Evolutionary conservation across 2,329 filamentous ascomycete species (phyloP).

Genomic region (Monilinia fructigena): DNA sequence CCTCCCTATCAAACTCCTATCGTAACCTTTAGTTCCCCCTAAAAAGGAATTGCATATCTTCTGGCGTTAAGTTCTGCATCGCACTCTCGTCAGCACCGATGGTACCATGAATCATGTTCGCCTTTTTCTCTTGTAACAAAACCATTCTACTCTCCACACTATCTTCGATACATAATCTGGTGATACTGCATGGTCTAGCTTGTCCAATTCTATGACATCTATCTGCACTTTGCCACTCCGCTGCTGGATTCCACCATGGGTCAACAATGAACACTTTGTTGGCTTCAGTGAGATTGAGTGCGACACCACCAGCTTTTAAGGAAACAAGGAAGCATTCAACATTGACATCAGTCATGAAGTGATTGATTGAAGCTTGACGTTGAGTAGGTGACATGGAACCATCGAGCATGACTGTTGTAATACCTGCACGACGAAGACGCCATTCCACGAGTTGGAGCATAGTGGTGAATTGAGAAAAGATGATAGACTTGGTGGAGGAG

Average conservation of each 20-base stretch:
- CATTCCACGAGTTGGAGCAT: conserved; percentile 98
- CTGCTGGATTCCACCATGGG: conserved; percentile 99
- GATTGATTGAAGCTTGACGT: conserved; percentile 88
- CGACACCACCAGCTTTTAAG: conserved; percentile 92
- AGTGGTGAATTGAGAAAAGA: conserved; percentile 95
- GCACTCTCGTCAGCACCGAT: conserved; percentile 91
- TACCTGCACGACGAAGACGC: conserved; percentile 92
- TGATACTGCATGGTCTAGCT: conserved; percentile 89
- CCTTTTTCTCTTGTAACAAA: conserved; percentile 95
- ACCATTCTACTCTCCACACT: conserved; percentile 96
- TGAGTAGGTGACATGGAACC: conserved; percentile 95
- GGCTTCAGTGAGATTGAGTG: conserved; percentile 91
- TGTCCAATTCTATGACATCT: conserved; percentile 94
- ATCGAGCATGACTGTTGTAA: conserved; percentile 97
- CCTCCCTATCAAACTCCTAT: not conserved
- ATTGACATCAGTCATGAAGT: conserved; percentile 93
- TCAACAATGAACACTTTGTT: conserved; percentile 95
- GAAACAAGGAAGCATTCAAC: conserved; percentile 97
- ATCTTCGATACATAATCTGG: conserved; percentile 92
- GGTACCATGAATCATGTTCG: conserved; percentile 94
- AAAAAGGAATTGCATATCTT: conserved; percentile 97
- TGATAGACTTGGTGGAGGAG: conserved; percentile 91
- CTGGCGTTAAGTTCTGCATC: conserved; percentile 84
- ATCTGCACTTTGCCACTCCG: conserved; percentile 97
- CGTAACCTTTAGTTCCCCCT: conserved; percentile 56